These are phyloP conservation scores for Blastobotrys persicus DNA, from an alignment of 1,139 yeast species.

Conservation along the genomic window DNA sequence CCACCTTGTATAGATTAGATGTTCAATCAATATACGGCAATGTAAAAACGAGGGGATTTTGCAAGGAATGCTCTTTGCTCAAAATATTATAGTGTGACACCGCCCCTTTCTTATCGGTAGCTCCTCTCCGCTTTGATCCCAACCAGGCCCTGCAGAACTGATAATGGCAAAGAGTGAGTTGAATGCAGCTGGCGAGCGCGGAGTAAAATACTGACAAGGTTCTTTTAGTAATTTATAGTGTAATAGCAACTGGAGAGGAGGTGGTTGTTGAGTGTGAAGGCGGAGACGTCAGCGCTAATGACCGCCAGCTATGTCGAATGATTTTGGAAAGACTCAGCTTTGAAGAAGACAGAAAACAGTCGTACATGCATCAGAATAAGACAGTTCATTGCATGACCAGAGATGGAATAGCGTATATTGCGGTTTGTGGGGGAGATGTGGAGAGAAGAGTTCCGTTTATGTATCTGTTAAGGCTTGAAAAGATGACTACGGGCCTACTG, in stretches of 20 bases:
- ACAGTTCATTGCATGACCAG: constrained; percentile 38
- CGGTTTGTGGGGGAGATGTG: constrained; percentile 30
- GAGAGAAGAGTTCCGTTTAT: constrained; percentile 38
- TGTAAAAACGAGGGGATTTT: too few species aligned
- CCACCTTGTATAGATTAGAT: too few species aligned
- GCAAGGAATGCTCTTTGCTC: too few species aligned
- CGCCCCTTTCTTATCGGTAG: too few species aligned
- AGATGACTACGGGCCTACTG: constrained; percentile 14
- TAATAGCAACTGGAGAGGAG: constrained; percentile 33
- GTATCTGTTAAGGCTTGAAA: constrained; percentile 34
- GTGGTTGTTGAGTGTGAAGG: constrained; percentile 27
- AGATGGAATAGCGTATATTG: constrained; percentile 33
- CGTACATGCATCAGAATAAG: constrained; percentile 36
- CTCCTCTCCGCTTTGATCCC: too few species aligned
- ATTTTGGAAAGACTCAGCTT: constrained; percentile 30
- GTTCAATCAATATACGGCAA: too few species aligned
- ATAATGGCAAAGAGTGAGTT: too few species aligned
- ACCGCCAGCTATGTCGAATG: constrained; percentile 29
- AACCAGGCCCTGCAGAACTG: too few species aligned
- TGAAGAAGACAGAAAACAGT: constrained; percentile 33
- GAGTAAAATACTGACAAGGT: too few species aligned
- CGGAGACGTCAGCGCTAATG: constrained; percentile 24
- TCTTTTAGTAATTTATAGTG: constrained; percentile 35
- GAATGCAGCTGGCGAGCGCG: too few species aligned
- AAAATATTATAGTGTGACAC: too few species aligned